A percentile compares a stretch with the other conserved stretches of the same genome.
phyloP scores from a whole-genome alignment of 176 grass and related monocot species.

The Alloteropsis semialata region DNA sequence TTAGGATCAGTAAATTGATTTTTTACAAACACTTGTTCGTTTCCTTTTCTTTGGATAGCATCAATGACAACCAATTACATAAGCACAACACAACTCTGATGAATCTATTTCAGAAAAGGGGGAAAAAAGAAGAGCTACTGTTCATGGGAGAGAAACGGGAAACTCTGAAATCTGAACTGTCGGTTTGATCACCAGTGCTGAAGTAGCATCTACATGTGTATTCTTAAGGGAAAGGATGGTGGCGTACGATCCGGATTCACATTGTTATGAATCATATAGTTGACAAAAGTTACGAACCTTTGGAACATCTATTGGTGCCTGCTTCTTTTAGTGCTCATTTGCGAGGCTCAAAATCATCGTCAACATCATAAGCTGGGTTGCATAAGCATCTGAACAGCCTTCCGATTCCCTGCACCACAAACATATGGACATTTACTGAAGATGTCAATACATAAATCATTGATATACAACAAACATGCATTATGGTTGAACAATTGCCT shows the following conservation, averaged over 20 bases:
- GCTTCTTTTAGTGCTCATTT: conserved; percentile 34
- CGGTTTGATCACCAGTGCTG: conserved; percentile 5
- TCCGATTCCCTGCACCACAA: conserved; percentile 81
- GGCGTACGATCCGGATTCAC: conserved; percentile 21
- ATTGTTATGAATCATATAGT: conserved; percentile 29
- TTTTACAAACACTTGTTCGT: not conserved
- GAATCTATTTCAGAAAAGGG: conserved; percentile 19
- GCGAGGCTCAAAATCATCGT: conserved; percentile 81
- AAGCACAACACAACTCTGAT: not conserved
- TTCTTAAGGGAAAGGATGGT: conserved; percentile 4
- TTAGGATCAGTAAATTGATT: conserved; percentile 9
- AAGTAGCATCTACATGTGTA: conserved; percentile 37
- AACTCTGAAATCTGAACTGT: not conserved
- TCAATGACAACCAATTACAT: conserved; percentile 42
- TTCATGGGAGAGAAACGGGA: not conserved
- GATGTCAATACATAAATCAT: not conserved
- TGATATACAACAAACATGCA: not conserved
- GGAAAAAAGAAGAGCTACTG: not conserved
- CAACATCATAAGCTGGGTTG: conserved; percentile 95
- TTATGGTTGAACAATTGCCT: conserved; percentile 45
- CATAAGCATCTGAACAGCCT: conserved; percentile 94
- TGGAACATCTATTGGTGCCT: not conserved
- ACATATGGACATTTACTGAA: not conserved
- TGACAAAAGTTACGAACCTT: conserved; percentile 9
- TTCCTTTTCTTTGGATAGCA: conserved; percentile 1